These are phyloP conservation scores for Rhizoclosmatium globosum DNA, from an alignment of 192 early-diverging fungal genomes.

Conservation along the genomic window DNA sequence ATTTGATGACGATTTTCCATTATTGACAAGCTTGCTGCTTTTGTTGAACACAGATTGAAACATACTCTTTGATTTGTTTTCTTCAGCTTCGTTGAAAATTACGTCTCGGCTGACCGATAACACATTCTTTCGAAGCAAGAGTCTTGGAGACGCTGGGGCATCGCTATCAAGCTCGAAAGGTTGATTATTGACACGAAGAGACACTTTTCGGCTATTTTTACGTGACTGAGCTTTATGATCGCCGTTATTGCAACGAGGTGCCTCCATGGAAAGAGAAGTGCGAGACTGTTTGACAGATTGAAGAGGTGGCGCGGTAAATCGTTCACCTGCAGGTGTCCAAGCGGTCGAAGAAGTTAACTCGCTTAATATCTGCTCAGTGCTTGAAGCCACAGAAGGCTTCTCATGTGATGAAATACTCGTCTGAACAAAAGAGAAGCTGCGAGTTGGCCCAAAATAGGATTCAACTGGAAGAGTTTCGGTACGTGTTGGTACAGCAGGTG, in stretches of 20 bases:
- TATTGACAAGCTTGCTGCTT: background rate
- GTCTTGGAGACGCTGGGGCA: no score
- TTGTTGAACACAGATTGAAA: background rate
- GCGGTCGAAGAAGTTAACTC: background rate
- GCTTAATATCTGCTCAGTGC: background rate
- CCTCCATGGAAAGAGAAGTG: background rate
- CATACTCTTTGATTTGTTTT: background rate
- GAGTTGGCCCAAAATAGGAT: no score
- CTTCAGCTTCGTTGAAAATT: background rate
- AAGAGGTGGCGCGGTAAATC: no score
- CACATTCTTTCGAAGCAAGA: background rate
- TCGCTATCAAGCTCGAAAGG: background rate
- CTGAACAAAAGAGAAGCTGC: background rate
- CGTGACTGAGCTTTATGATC: background rate
- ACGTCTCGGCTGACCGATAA: background rate
- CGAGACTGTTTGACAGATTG: background rate
- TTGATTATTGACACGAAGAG: background rate
- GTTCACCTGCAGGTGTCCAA: no score
- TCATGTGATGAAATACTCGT: background rate
- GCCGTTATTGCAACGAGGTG: background rate
- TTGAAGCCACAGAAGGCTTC: background rate
- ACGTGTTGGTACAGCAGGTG: background rate
- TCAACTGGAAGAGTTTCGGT: no score
- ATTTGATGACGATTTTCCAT: background rate
- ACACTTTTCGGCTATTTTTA: background rate